These are phyloP conservation scores for Pseudogymnoascus sp. DNA, from an alignment of 2,329 filamentous ascomycete species.

Conservation along the genomic window DNA sequence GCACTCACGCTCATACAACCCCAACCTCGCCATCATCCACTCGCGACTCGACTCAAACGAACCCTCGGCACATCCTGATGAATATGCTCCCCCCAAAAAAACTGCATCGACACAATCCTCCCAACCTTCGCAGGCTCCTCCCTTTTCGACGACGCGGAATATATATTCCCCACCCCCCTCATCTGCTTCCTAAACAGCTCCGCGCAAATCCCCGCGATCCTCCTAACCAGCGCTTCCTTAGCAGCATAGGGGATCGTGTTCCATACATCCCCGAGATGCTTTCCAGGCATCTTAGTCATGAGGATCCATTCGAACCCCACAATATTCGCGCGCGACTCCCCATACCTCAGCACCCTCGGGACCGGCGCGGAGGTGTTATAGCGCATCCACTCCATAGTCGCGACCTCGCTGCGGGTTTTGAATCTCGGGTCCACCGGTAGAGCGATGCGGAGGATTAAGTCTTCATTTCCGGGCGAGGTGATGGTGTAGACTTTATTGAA, in stretches of 20 bases:
- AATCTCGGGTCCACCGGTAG: conserved; percentile 30
- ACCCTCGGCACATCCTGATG: conserved; percentile 28
- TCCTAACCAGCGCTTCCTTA: conserved; percentile 27
- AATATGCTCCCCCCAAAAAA: conserved; percentile 29
- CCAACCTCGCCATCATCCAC: conserved; percentile 29
- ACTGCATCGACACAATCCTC: conserved; percentile 26
- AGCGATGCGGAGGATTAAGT: conserved; percentile 28
- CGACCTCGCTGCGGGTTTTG: conserved; percentile 33
- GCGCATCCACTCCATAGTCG: conserved; percentile 29
- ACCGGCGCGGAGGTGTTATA: conserved; percentile 28
- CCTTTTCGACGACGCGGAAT: background rate
- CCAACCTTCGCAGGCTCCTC: conserved; percentile 9
- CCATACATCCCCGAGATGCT: conserved; percentile 23
- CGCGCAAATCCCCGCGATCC: conserved; percentile 26
- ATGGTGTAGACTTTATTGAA: conserved; percentile 29
- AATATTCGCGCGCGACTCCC: conserved; percentile 26
- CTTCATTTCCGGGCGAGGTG: conserved; percentile 18
- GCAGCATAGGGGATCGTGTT: conserved; percentile 26
- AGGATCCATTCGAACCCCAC: conserved; percentile 36
- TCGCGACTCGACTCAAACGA: conserved; percentile 32
- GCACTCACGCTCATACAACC: conserved; percentile 14
- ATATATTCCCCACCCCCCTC: conserved; percentile 18
- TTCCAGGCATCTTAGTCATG: conserved; percentile 24
- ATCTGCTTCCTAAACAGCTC: conserved; percentile 22
- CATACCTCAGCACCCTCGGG: conserved; percentile 28